Evolutionary conservation across 495 filamentous ascomycete genomes (phyloP).

Genomic region (Endocarpon pusillum): DNA sequence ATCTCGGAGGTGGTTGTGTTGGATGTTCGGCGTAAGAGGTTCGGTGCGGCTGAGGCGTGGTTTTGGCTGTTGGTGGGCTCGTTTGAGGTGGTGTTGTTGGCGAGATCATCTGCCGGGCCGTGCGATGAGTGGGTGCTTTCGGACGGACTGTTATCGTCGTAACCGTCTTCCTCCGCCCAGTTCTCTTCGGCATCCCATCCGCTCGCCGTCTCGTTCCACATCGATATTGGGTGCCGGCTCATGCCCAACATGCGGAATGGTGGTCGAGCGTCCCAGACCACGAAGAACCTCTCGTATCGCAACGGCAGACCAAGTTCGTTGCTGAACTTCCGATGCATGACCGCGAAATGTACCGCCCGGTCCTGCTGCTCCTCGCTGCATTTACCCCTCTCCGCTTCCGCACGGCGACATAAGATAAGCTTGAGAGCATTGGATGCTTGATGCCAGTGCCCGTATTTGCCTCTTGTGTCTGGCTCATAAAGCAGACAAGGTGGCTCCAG

Average conservation of each 20-base stretch:
- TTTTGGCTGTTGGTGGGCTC: background rate
- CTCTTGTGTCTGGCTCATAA: slow-evolving; percentile 5
- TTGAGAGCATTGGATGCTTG: slow-evolving; percentile 21
- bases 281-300: slow-evolving; percentile 22
- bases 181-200: slow-evolving; percentile 19
- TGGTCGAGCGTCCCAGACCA: slow-evolving; percentile 16
- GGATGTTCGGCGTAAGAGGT: background rate
- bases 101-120: no score
- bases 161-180: slow-evolving; percentile 16
- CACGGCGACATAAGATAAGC: slow-evolving; percentile 18
- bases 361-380: slow-evolving; percentile 7
- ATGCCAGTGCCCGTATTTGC: slow-evolving; percentile 16
- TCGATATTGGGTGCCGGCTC: slow-evolving; percentile 17
- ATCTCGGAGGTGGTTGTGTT: background rate
- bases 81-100: no score
- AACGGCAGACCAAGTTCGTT: slow-evolving; percentile 18
- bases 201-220: slow-evolving; percentile 21
- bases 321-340: slow-evolving; percentile 20
- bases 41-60: background rate
- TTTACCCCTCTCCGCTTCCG: slow-evolving; percentile 5
- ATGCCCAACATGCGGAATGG: slow-evolving; percentile 21
- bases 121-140: background rate
- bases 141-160: background rate
- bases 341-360: slow-evolving; percentile 17
- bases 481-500: slow-evolving; percentile 16